Evolutionary conservation across 371 early-diverging fungal species (phyloP), one percentile per base, ranked within the genome.

Genomic region (Parasitella parasitica): DNA sequence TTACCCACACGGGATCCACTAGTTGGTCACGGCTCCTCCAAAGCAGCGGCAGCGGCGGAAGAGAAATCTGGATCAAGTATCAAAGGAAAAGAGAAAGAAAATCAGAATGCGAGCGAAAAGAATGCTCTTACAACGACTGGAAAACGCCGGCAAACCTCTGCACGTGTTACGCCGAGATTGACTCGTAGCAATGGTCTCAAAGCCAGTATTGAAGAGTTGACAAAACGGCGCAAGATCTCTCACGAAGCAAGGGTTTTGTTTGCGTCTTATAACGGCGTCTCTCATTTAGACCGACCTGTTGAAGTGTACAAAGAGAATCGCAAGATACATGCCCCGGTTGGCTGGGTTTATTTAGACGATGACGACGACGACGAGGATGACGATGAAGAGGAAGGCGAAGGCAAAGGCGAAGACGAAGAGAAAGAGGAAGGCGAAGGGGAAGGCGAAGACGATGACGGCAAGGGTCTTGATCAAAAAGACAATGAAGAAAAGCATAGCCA

Each of bases 321-420:
- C 2, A 54, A 54, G 2, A 63, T 46, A 16, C 50, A n/a, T 36
- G 68, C 63, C 0, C 56, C 63, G 5, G n/a, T 59, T 11, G 68
- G 68, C 22, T 67, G 68, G 69, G 57, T 48, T 2, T 64, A 64
- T 34, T 8, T 64, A 4, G 49, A 54, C 12, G 59, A 54, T 4
- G 61, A 69, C 9, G 57, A 38, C 1, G 38, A 1, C 1, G 38
- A 38, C 1, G 38, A 39, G 16, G 39, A 39, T 5, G 46, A 46
- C 1, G 53, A 37, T 0, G 53, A 30, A 4, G 24, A 52, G 22
- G 35, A 59, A 13, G 63, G n/a, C n/a, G n/a, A n/a, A n/a, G n/a
- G n/a, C n/a, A n/a, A n/a, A n/a, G n/a, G 58, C 0, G 50, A 52
- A 20, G 43, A 36, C 6, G 52, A 37, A 26, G 56, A 66, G 4